Evolutionary conservation across 495 filamentous ascomycete species (phyloP).

Genomic region (Hypoxylon subgilvum): DNA sequence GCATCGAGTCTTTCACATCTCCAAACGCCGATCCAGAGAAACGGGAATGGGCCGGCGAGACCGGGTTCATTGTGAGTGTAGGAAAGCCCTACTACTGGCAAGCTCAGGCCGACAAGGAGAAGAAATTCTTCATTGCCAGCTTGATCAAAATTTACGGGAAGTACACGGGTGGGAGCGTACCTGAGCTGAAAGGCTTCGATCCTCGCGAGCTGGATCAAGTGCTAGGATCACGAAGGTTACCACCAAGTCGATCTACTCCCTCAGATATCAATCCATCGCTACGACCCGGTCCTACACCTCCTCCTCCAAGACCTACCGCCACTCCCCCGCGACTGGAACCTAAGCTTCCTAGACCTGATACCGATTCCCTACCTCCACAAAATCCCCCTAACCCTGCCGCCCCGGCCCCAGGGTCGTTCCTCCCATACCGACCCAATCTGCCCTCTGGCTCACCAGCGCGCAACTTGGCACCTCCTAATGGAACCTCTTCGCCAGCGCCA

Average conservation of each 20-base stretch:
- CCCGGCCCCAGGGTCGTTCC: slow-evolving; percentile 17
- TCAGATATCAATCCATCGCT: slow-evolving; percentile 39
- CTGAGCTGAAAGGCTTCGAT: slow-evolving; percentile 81
- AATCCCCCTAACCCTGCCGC: slow-evolving; percentile 18
- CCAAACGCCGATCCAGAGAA: slow-evolving; percentile 67
- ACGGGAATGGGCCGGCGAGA: slow-evolving; percentile 76
- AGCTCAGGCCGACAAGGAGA: slow-evolving; percentile 87
- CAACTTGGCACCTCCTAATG: slow-evolving; percentile 44
- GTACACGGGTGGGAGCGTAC: slow-evolving; percentile 86
- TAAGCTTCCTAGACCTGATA: slow-evolving; percentile 27
- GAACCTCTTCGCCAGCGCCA: slow-evolving; percentile 47
- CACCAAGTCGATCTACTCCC: slow-evolving; percentile 43
- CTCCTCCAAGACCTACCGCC: slow-evolving; percentile 46
- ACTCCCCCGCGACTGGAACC: slow-evolving; percentile 43
- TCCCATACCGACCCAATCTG: slow-evolving; percentile 29
- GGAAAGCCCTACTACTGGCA: slow-evolving; percentile 98
- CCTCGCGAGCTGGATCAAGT: slow-evolving; percentile 76
- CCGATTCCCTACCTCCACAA: slow-evolving; percentile 30
- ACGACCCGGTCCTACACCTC: slow-evolving; percentile 33
- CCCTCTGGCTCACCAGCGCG: slow-evolving; percentile 40
- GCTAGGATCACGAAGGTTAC: slow-evolving; percentile 52
- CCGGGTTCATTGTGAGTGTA: slow-evolving; percentile 87
- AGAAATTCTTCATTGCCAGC: slow-evolving; percentile 96
- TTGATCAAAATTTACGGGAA: slow-evolving; percentile 94
- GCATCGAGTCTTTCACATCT: slow-evolving; percentile 77